A percentile compares a stretch with the other conserved stretches of the same genome.
phyloP scores from a whole-genome alignment of 177 flowering plant genomes.

The Vitis hybrid region DNA sequence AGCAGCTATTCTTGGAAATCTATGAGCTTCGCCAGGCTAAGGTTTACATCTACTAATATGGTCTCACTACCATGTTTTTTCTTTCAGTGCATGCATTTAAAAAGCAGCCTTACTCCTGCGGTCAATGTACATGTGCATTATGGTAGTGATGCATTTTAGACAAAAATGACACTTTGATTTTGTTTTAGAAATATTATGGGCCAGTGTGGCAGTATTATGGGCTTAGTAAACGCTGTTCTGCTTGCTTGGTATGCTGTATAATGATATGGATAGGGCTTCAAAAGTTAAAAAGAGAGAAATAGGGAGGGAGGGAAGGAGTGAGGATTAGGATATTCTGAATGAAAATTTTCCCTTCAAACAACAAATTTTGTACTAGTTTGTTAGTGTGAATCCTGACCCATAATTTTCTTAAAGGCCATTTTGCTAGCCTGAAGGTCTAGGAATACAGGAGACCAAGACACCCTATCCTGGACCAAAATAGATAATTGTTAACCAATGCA shows the following conservation, averaged over 20 bases:
- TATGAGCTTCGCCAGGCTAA: slow-evolving; percentile 97
- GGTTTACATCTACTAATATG: slow-evolving; percentile 33
- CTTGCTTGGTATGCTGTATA: too few species aligned
- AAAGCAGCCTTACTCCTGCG: not conserved
- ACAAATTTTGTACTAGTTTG: too few species aligned
- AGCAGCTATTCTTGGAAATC: slow-evolving; percentile 90
- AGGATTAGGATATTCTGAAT: not conserved
- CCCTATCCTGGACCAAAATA: too few species aligned
- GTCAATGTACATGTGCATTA: not conserved
- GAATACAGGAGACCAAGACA: too few species aligned
- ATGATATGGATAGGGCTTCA: too few species aligned
- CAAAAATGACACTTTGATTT: not conserved
- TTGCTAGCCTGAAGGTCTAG: too few species aligned
- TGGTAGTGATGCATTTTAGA: not conserved
- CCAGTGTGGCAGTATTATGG: too few species aligned
- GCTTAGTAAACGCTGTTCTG: not conserved
- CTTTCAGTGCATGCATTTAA: not conserved
- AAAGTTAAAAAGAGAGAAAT: too few species aligned
- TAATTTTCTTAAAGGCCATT: too few species aligned
- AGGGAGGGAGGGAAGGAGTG: too few species aligned
- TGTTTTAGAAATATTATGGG: not conserved
- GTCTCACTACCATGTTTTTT: not conserved
- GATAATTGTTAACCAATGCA: too few species aligned
- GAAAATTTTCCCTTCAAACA: not conserved
- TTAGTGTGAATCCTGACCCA: too few species aligned